These are phyloP conservation scores for Aristolochia contorta DNA, from an alignment of 164 flowering plant species.

Conservation along the genomic window DNA sequence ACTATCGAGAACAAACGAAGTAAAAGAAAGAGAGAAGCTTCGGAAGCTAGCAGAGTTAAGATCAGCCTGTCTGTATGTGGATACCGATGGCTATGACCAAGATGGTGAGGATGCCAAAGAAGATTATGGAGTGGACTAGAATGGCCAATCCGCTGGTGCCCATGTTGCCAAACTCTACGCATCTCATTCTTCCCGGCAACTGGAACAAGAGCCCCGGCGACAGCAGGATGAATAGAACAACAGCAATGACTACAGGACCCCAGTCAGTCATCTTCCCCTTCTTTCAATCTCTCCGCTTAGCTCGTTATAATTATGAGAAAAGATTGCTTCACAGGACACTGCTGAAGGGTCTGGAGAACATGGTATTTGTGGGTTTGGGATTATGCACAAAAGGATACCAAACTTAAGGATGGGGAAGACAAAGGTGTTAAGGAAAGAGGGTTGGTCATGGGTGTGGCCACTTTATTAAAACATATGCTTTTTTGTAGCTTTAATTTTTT, in stretches of 20 bases:
- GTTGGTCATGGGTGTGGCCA: too few relatives aligned
- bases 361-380: neutral
- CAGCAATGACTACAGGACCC: slow-evolving; percentile 56
- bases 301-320: too few relatives aligned
- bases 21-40: neutral
- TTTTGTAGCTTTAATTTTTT: too few relatives aligned
- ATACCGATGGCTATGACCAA: slow-evolving; percentile 53
- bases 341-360: too few relatives aligned
- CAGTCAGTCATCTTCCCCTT: slow-evolving; percentile 50
- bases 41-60: neutral
- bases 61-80: slow-evolving; percentile 42
- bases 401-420: neutral
- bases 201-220: slow-evolving; percentile 71
- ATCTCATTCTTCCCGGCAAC: slow-evolving; percentile 51
- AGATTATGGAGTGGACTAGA: slow-evolving; percentile 51
- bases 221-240: slow-evolving; percentile 47
- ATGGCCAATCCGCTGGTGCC: slow-evolving; percentile 62
- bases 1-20: neutral
- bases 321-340: too few relatives aligned
- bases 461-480: too few relatives aligned
- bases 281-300: neutral
- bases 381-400: neutral
- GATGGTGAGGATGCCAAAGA: slow-evolving; percentile 48
- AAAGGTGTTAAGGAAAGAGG: slow-evolving; percentile 20
- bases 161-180: slow-evolving; percentile 74